Base-by-base conservation (phyloP, 345 rosid species). In the Laguncularia racemosa region DNA sequence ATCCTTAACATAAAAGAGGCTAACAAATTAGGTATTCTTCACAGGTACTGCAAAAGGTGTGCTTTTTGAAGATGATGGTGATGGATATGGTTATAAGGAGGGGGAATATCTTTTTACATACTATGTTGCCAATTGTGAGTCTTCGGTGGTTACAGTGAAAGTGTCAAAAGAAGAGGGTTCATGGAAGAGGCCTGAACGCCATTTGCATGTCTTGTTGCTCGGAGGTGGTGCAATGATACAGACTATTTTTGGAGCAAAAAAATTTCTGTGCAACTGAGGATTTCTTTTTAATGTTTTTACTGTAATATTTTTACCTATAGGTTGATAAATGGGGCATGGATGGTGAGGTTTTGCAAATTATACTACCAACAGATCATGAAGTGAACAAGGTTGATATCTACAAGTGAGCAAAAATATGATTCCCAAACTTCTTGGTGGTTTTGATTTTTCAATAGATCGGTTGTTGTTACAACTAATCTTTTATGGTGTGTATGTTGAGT, bases 1-100 rank as follows among this genome's bases (percentile, higher is more conserved):
- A 38, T 54, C 9, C n/a, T 20, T 53, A 1, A 40, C 18, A 45
- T 33, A 33, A 54, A 16, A 20, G 20, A 33, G 46, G 46, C 17
- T 14, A 55, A 20, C 56, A 46, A 28, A 46, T 46, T 14, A 14
- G 48, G 23, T 58, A 11, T 68, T 13, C 50, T 46, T 57, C 44
- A 52, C 73, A 88, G 98, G 96, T 68, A 76, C 68, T 55, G 95
- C 96, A 38, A 48, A 67, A 72, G 98, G 98, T 56, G 58, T 79
- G 71, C 68, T 88, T 46, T 91, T 74, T 59, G 96, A 88, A 71
- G 98, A 91, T 65, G 87, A 81, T 54, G 98, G 95, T 61, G 98
- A 91, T 75, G 95, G 96, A 57, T 86, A 82, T 77, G 92, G 81
- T 55, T 91, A 82, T 68, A 65, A 68, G 46, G 59, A 79, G 52